These are phyloP conservation scores for Spathaspora boniae DNA, from an alignment of 805 yeast species.

Conservation along the genomic window DNA sequence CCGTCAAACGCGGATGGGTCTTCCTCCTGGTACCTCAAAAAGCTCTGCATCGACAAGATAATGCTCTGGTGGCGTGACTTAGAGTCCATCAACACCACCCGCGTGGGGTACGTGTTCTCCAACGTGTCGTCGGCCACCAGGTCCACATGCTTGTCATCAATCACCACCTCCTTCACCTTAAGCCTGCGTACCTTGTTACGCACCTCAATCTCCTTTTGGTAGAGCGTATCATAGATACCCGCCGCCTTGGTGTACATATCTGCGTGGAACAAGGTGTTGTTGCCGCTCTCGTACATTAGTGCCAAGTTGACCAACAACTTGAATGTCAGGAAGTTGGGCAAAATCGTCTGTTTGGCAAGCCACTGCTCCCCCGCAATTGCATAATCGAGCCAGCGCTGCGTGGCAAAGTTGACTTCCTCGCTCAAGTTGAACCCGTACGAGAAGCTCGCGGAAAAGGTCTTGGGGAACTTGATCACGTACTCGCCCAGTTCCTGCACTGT, in stretches of 20 bases:
- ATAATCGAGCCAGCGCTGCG: constrained; percentile 51
- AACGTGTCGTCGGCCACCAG: constrained; percentile 54
- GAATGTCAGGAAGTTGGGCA: constrained; percentile 53
- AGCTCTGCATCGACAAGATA: constrained; percentile 28
- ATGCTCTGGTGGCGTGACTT: constrained; percentile 27
- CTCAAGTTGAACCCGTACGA: constrained; percentile 55
- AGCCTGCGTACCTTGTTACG: constrained; percentile 35
- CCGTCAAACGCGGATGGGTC: constrained; percentile 1
- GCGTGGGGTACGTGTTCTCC: constrained; percentile 51
- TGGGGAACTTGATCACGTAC: constrained; percentile 54
- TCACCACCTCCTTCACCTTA: constrained; percentile 20
- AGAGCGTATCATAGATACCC: constrained; percentile 29
- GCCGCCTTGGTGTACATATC: constrained; percentile 30
- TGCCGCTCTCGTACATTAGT: constrained; percentile 34
- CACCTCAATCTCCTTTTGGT: constrained; percentile 40
- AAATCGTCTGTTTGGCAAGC: constrained; percentile 43
- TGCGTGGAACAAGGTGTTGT: constrained; percentile 29
- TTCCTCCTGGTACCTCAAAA: constrained; percentile 21
- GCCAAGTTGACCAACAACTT: constrained; percentile 47
- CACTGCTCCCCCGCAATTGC: constrained; percentile 50
- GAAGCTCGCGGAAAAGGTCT: constrained; percentile 46
- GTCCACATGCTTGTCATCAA: constrained; percentile 37
- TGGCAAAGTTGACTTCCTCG: constrained; percentile 57
- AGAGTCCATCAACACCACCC: constrained; percentile 35
- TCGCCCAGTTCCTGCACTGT: constrained; percentile 63